A percentile compares a stretch with the other conserved stretches of the same genome.
These are phyloP conservation scores for Termitomyces eurrhizus DNA, from an alignment of 768 basidiomycete genomes.

Conservation along the genomic window DNA sequence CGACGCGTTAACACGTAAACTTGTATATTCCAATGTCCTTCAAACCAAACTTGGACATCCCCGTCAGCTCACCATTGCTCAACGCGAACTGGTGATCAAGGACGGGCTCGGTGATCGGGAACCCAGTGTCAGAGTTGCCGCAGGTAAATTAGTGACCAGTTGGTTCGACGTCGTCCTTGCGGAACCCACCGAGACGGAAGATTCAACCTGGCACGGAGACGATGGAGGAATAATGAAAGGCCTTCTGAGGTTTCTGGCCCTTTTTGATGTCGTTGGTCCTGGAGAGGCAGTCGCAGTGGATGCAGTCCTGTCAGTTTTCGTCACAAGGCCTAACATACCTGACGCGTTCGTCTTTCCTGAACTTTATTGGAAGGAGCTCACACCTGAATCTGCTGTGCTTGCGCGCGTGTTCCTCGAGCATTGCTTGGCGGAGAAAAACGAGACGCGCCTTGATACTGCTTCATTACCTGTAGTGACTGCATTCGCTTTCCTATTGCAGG, in stretches of 20 bases:
- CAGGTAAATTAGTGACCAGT: constrained; percentile 67
- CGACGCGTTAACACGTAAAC: constrained; percentile 74
- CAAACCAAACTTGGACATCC: constrained; percentile 54
- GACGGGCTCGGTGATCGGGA: constrained; percentile 91
- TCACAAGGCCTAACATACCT: constrained; percentile 63
- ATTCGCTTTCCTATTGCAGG: constrained; percentile 81
- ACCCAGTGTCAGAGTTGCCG: constrained; percentile 74
- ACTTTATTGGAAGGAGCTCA: constrained; percentile 72
- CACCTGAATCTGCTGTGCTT: constrained; percentile 78
- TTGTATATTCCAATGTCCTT: constrained; percentile 72
- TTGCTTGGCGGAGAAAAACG: constrained; percentile 58
- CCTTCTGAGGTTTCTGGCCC: constrained; percentile 38
- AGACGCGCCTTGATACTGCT: constrained; percentile 62
- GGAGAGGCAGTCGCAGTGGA: constrained; percentile 78
- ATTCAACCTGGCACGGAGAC: constrained; percentile 33
- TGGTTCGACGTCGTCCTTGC: constrained; percentile 73
- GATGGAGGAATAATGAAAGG: constrained; percentile 46
- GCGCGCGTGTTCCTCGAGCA: constrained; percentile 85
- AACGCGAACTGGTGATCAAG: constrained; percentile 82
- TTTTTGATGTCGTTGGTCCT: constrained; percentile 62
- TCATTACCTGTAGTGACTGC: constrained; percentile 86
- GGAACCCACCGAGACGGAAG: constrained; percentile 31
- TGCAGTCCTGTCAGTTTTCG: constrained; percentile 74
- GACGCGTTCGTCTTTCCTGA: constrained; percentile 74
- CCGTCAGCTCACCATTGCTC: constrained; percentile 67